Conservation (phyloP, 2,329 filamentous ascomycete genomes). For the Cercospora zeae-maydis region DNA sequence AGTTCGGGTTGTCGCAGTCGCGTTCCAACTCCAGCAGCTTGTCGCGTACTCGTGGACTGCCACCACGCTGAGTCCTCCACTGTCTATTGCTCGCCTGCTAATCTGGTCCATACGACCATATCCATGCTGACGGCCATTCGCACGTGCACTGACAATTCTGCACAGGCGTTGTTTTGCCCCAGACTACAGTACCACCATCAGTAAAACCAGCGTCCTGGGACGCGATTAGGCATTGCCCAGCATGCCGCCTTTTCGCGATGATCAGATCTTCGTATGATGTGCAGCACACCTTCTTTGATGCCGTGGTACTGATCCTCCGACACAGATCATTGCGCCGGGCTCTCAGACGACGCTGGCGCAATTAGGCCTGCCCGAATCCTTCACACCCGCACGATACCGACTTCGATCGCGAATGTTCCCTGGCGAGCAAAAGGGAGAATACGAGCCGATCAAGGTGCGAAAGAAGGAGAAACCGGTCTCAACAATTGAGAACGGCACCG, state of each 20-base stretch:
- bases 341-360: constrained; percentile 89
- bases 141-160: neutral
- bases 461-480: constrained; percentile 37
- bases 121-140: neutral
- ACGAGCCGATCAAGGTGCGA: constrained; percentile 76
- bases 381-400: constrained; percentile 83
- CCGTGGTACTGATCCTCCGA: neutral
- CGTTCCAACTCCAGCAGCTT: constrained; percentile 11
- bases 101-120: neutral
- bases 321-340: constrained; percentile 68
- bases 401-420: constrained; percentile 92
- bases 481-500: constrained; percentile 6
- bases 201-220: neutral
- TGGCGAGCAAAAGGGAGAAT: constrained; percentile 70
- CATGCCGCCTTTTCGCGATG: constrained; percentile 38
- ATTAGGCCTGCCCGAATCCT: constrained; percentile 81
- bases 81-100: neutral
- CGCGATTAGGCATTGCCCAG: constrained; percentile 11
- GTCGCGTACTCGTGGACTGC: neutral
- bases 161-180: neutral
- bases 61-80: neutral
- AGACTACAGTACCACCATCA: neutral
- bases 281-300: neutral
- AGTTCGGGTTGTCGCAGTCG: neutral
- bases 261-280: constrained; percentile 34